Evolutionary conservation across 805 yeast species (phyloP).

Genomic region (Yarrowia sp.): DNA sequence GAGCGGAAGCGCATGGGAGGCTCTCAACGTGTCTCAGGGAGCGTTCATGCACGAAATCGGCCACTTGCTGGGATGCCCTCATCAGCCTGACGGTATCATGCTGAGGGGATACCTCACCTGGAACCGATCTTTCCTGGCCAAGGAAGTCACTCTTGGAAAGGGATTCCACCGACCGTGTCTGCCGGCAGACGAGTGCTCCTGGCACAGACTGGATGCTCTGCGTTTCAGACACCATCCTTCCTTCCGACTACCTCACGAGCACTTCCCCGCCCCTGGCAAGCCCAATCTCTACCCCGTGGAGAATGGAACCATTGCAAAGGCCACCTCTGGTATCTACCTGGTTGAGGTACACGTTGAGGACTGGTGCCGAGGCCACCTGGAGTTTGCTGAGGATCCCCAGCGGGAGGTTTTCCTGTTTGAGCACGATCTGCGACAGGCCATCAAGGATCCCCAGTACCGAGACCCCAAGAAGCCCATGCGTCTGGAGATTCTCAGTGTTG

Average conservation of each 20-base stretch:
- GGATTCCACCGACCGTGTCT: constrained; percentile 35
- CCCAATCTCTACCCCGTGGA: constrained; percentile 51
- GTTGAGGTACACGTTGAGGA: constrained; percentile 68
- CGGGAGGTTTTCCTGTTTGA: constrained; percentile 50
- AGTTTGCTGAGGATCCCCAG: constrained; percentile 64
- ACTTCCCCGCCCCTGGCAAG: constrained; percentile 38
- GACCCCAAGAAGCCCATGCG: constrained; percentile 43
- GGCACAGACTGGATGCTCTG: constrained; percentile 80
- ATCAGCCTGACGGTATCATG: constrained; percentile 89
- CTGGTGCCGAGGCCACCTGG: constrained; percentile 54
- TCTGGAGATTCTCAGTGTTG: constrained; percentile 56
- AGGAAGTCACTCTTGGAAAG: constrained; percentile 45
- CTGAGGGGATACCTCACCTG: constrained; percentile 76
- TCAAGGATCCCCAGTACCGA: constrained; percentile 39
- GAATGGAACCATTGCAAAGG: constrained; percentile 48
- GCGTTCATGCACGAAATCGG: constrained; percentile 97
- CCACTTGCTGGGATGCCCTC: constrained; percentile 87
- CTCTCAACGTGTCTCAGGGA: constrained; percentile 79
- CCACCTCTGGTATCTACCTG: constrained; percentile 68
- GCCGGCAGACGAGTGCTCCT: constrained; percentile 69
- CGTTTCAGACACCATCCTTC: constrained; percentile 80
- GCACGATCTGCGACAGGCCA: constrained; percentile 44
- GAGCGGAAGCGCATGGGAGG: constrained; percentile 89
- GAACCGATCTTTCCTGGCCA: constrained; percentile 76
- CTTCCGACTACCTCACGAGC: constrained; percentile 68